Evolutionary conservation across 495 filamentous ascomycete species (phyloP).

Genomic region (Podospora didyma): DNA sequence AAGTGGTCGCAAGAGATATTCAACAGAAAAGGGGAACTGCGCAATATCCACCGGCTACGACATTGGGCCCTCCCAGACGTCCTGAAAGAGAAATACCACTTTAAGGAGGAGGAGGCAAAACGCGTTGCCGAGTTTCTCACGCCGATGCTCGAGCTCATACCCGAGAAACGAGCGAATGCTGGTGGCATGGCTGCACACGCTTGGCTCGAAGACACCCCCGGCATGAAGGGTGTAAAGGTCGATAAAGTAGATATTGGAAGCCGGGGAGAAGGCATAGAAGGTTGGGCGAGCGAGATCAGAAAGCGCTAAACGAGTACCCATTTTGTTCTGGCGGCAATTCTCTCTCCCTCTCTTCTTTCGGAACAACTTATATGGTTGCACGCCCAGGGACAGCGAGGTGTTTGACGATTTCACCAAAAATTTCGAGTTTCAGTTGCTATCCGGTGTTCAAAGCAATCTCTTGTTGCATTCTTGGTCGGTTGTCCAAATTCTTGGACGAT

Average conservation of each 20-base stretch:
- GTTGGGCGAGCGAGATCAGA: conserved; percentile 89
- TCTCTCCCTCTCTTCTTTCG: not conserved
- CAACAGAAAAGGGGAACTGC: conserved; percentile 93
- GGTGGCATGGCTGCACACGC: conserved; percentile 85
- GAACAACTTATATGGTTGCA: not conserved
- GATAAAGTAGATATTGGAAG: conserved; percentile 69
- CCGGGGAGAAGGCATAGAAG: conserved; percentile 90
- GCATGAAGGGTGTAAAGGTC: conserved; percentile 78
- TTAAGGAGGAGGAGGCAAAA: conserved; percentile 69
- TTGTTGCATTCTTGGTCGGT: not conserved
- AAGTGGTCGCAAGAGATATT: conserved; percentile 99
- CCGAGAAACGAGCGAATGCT: conserved; percentile 86
- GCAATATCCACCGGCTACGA: conserved; percentile 94
- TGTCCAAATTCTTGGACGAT: not conserved
- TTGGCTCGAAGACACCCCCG: conserved; percentile 77
- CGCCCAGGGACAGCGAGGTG: not conserved
- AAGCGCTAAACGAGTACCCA: conserved; percentile 53
- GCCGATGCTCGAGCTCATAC: conserved; percentile 88
- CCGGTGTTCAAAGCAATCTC: not conserved
- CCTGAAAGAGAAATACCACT: conserved; percentile 95
- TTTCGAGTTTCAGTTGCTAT: not conserved
- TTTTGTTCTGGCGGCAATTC: not conserved
- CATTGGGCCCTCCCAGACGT: conserved; percentile 97
- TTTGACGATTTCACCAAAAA: not conserved
- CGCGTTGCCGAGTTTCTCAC: conserved; percentile 80